Conservation (phyloP, 225 moss, liverwort and hornwort genomes). For the Lunularia cruciata region DNA sequence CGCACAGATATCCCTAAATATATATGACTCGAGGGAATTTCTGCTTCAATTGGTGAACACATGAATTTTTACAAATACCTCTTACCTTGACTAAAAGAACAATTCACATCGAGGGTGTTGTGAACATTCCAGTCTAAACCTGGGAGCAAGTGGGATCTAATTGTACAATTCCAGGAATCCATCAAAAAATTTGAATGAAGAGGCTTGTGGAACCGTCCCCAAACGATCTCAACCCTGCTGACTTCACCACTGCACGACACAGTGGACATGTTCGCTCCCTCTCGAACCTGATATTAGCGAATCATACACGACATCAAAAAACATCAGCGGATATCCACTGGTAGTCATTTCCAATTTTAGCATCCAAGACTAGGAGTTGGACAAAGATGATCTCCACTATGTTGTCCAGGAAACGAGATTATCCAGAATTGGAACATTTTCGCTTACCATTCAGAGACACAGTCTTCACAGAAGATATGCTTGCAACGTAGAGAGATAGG, state of each 20-base stretch:
- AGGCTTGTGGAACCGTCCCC: constrained; percentile 90
- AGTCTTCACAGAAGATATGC: constrained; percentile 96
- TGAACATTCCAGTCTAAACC: constrained; percentile 24
- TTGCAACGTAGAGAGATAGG: constrained; percentile 92
- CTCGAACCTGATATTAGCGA: constrained; percentile 98
- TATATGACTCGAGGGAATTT: constrained; percentile 21
- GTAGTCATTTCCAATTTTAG: no score
- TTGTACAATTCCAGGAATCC: constrained; percentile 30
- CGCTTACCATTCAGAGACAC: constrained; percentile 83
- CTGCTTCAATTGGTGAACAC: constrained; percentile 27
- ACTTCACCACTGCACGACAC: constrained; percentile 84
- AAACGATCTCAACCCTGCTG: constrained; percentile 79
- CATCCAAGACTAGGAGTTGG: no score
- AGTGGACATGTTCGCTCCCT: constrained; percentile 88
- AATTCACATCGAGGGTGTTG: constrained; percentile 24
- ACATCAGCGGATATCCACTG: no score
- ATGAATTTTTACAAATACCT: constrained; percentile 30
- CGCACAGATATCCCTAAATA: constrained; percentile 14
- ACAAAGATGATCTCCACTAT: no score
- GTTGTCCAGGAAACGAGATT: no score
- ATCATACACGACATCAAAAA: background rate
- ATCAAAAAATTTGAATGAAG: constrained; percentile 81
- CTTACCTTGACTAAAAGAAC: constrained; percentile 23
- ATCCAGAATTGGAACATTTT: no score
- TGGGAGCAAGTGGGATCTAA: constrained; percentile 27